Percentiles rank a stretch among this genome's conserved stretches.
These are phyloP conservation scores for Pleoardoris graminearum DNA, from an alignment of 2,329 filamentous ascomycete genomes.

Conservation along the genomic window DNA sequence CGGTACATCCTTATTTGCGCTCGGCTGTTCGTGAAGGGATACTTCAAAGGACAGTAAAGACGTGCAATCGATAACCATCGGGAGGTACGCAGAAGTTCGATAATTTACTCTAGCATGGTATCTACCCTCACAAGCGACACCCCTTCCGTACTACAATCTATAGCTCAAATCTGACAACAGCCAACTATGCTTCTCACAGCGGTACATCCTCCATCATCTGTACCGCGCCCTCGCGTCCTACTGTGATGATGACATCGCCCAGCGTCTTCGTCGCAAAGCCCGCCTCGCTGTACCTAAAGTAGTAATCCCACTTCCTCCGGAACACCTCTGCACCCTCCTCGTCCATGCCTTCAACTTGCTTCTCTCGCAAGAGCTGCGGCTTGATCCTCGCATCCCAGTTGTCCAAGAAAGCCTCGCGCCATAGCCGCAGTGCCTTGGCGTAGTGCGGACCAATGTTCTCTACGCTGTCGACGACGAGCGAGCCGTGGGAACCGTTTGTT, in stretches of 20 bases:
- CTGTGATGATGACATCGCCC: constrained; percentile 73
- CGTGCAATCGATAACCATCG: no score
- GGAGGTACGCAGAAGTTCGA: no score
- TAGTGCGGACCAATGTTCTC: constrained; percentile 78
- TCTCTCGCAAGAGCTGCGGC: constrained; percentile 62
- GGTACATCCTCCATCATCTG: constrained; percentile 74
- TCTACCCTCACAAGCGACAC: no score
- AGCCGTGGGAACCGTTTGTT: constrained; percentile 61
- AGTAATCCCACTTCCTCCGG: constrained; percentile 75
- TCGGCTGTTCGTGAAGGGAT: no score
- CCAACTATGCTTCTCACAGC: constrained; percentile 55
- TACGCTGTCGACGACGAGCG: constrained; percentile 67
- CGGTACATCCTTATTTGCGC: no score
- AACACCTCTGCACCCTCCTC: constrained; percentile 70
- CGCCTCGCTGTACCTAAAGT: constrained; percentile 75
- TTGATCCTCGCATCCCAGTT: constrained; percentile 65
- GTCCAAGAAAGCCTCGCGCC: constrained; percentile 67
- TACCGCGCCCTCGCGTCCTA: constrained; percentile 65
- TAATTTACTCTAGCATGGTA: no score
- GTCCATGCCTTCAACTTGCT: constrained; percentile 62
- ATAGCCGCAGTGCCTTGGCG: constrained; percentile 67
- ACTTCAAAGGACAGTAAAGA: no score
- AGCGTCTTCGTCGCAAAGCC: constrained; percentile 73
- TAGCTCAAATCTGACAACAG: no score
- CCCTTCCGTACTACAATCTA: no score